These are phyloP conservation scores for Ophiostoma australiae DNA, from an alignment of 2,329 filamentous ascomycete species.

Conservation along the genomic window DNA sequence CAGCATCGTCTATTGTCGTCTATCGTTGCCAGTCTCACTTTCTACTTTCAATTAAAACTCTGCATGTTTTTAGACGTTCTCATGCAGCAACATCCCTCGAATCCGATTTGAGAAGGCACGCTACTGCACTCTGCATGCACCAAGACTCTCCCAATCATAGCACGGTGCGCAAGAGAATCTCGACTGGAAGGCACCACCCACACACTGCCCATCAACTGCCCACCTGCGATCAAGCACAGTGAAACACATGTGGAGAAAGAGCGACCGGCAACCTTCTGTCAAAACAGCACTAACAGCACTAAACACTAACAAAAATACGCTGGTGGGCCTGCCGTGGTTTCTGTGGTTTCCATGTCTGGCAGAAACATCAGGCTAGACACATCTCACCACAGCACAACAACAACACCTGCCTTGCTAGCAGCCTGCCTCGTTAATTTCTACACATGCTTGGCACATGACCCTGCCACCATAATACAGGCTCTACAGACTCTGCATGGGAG, in stretches of 20 bases:
- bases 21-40: slow-evolving; percentile 4
- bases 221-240: not conserved
- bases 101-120: not conserved
- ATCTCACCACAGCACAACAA: slow-evolving; percentile 17
- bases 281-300: not conserved
- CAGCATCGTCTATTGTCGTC: not conserved
- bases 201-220: not conserved
- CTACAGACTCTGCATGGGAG: not conserved
- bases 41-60: not conserved
- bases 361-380: slow-evolving; percentile 11
- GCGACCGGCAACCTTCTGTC: slow-evolving; percentile 3
- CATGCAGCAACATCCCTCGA: not conserved
- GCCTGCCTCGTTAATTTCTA: not conserved
- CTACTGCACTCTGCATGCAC: slow-evolving; percentile 3
- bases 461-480: not conserved
- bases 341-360: slow-evolving; percentile 25
- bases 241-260: slow-evolving; percentile 9
- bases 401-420: slow-evolving; percentile 15
- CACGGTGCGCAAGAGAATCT: slow-evolving; percentile 5
- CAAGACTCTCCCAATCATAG: not conserved
- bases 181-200: not conserved
- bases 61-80: not conserved
- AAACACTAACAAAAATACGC: not conserved
- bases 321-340: slow-evolving; percentile 24
- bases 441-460: slow-evolving; percentile 4